A percentile compares a stretch with the other conserved stretches of the same genome.
These are phyloP conservation scores for Kandelia obovata DNA, from an alignment of 345 rosid species.

Conservation along the genomic window DNA sequence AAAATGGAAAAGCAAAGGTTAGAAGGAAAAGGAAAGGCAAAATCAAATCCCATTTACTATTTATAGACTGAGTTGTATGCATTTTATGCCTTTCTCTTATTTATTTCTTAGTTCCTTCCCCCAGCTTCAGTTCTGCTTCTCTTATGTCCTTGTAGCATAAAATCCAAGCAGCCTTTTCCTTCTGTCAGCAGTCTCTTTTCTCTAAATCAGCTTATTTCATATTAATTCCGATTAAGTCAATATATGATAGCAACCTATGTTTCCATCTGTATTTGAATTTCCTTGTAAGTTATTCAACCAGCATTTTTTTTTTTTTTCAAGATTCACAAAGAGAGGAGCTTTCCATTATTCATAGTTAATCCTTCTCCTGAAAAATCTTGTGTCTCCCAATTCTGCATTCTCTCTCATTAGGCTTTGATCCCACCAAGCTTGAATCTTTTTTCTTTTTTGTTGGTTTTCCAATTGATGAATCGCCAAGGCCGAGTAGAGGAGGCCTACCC, in stretches of 20 bases:
- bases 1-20: background rate
- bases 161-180: background rate
- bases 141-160: background rate
- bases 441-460: background rate
- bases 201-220: background rate
- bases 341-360: background rate
- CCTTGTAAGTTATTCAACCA: too few species aligned
- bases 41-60: background rate
- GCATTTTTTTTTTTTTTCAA: too few species aligned
- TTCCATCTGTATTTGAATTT: too few species aligned
- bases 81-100: background rate
- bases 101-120: background rate
- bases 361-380: background rate
- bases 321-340: too few species aligned
- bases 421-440: too few species aligned
- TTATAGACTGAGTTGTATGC: background rate
- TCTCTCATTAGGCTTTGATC: background rate
- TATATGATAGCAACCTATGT: background rate
- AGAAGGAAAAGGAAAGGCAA: background rate
- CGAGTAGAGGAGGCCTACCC: conserved; percentile 12
- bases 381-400: background rate
- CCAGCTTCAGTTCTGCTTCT: background rate
- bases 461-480: conserved; percentile 7
- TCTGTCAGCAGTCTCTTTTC: too few species aligned
- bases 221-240: background rate